Evolutionary conservation across 129 eudicot species (phyloP), one percentile per base, ranked within the genome.

Genomic region (Artemisia annua): DNA sequence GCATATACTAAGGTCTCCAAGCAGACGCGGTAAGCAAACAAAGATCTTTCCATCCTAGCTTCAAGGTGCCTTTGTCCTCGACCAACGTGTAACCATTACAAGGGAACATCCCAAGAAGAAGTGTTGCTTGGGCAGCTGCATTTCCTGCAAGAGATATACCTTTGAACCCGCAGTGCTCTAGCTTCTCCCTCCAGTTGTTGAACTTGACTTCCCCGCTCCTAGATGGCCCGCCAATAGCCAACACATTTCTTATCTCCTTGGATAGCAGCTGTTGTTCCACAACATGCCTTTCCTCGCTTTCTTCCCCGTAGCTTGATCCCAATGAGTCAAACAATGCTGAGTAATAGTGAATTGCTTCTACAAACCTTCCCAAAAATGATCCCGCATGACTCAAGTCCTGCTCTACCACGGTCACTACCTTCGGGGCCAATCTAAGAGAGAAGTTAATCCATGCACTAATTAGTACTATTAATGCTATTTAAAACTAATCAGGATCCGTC

Each of bases 11-110:
- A 8, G 97, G 99, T 76, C 89, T 83, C 99, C 99, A 95, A n/a
- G 99, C 99, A 10, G 99, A 95, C 0, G 99, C 99, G n/a, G 97
- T 95, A 11, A 95, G 96, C 73, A 95, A 83, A 83, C 96, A 95
- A 35, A 95, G 95, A 50, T 95, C 99, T 82, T 88, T 95, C 99
- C 99, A 95, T 1, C 99, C 99, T 69, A 95, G 96, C 78, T 95
- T 95, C 15, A 95, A 83, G 32, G 94, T 81, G 15, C 99, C 99
- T 39, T 91, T 88, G 56, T 95, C 99, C 82, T 95, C 99, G 24
- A 95, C 91, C 79, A 95, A 69, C 2, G 99, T 95, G 74, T 95
- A 95, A 4, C 99, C 99, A 66, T 88, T 91, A 12, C 88, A 91
- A 60, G 97, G 97, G 48, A 95, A 95, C 99, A 95, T 95, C 13